These are phyloP conservation scores for Zygoascus hellenicus DNA, from an alignment of 1,139 yeast species.

Conservation along the genomic window DNA sequence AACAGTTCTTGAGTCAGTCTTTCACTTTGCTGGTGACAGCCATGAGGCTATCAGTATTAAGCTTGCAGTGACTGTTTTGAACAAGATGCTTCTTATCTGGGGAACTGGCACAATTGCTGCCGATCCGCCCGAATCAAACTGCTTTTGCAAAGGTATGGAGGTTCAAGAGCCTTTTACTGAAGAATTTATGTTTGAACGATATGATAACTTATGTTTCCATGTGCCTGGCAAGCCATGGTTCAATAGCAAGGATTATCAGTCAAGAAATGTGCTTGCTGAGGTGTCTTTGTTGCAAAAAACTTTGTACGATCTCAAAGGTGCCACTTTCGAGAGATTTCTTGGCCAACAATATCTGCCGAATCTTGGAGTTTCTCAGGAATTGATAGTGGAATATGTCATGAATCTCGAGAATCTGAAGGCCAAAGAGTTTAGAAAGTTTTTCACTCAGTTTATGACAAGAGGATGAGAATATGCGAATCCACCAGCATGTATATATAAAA, in stretches of 20 bases:
- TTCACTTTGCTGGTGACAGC: conserved; percentile 60
- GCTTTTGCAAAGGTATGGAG: conserved; percentile 49
- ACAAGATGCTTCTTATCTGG: conserved; percentile 58
- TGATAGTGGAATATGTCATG: conserved; percentile 26
- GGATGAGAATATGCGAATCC: neutral
- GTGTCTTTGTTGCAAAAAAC: conserved; percentile 64
- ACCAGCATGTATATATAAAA: neutral
- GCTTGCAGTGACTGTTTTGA: conserved; percentile 62
- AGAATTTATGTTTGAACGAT: conserved; percentile 60
- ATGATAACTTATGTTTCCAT: conserved; percentile 67
- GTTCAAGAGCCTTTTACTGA: conserved; percentile 59
- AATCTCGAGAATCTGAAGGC: conserved; percentile 22
- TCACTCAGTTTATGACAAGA: conserved; percentile 18
- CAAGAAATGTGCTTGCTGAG: conserved; percentile 68
- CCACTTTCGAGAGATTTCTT: conserved; percentile 26
- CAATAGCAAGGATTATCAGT: conserved; percentile 72
- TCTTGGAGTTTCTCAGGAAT: conserved; percentile 29
- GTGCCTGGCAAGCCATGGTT: conserved; percentile 69
- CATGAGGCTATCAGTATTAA: conserved; percentile 52
- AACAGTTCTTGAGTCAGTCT: conserved; percentile 54
- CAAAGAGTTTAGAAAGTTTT: conserved; percentile 31
- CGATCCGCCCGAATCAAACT: conserved; percentile 35
- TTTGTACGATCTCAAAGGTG: conserved; percentile 40
- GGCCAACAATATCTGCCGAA: conserved; percentile 26
- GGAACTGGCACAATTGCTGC: conserved; percentile 66